Base-by-base conservation (phyloP, 2,329 filamentous ascomycete species). In the Penicillium paneum region DNA sequence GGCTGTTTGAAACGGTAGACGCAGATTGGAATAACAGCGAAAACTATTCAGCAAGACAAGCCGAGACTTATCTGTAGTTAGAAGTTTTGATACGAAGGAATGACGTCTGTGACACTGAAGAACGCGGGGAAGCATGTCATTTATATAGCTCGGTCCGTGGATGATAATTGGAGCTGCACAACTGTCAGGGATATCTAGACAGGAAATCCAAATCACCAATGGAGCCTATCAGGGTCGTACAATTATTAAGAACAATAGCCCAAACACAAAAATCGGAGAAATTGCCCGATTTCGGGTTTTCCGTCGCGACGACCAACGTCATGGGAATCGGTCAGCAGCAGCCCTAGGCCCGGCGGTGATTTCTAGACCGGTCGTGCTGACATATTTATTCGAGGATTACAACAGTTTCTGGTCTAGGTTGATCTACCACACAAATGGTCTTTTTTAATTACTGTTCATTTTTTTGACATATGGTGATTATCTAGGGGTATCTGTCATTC, bases 271-370 rank as follows among this genome's bases (percentile, higher is more conserved):
- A 55, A 29, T 58, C 47, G 60, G 59, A 56, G 49, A 52, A 39
- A 5, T 58, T 50, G 54, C 21, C 21, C 21, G 56, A 11, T 13
- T 26, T 44, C 57, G 41, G 56, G 48, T 10, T 26, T 51, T 54
- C 48, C 56, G 49, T 40, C 10, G 38, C 35, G 40, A 46, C 38
- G 38, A 53, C 4, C 28, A 46, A 63, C 62, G 62, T 63, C 62
- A 63, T 62, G 8, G 5, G 6, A 24, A 28, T 36, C 32, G 11
- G 44, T 45, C 43, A 45, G 29, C 43, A 45, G 29, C 43, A 28
- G 26, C 26, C 26, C 31, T 32, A 12, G 12, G 28, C 28, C 28
- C 10, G 21, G 21, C 21, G 21, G 31, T 34, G 31, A 15, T 49
- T 35, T 28, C 48, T 17, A 50, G 48, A 51, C 40, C 31, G 24